A percentile compares a stretch with the other conserved stretches of the same genome.
Evolutionary conservation across 2,329 filamentous ascomycete genomes (phyloP).

Genomic region (Fusarium globosum): DNA sequence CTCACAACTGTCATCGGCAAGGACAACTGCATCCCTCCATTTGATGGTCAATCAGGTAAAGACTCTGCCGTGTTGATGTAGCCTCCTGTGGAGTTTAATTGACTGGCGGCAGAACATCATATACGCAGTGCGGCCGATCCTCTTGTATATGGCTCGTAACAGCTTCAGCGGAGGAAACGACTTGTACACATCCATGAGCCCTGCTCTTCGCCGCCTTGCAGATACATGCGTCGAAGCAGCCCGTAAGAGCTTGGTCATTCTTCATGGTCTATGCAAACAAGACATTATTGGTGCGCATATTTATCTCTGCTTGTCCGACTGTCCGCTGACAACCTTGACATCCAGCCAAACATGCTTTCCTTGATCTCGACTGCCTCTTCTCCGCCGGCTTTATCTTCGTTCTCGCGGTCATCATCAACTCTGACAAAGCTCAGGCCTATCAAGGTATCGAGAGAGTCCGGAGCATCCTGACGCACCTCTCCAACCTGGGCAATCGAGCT

Average conservation of each 20-base stretch:
- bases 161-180: slow-evolving; percentile 11
- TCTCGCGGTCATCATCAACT: slow-evolving; percentile 22
- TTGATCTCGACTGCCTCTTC: slow-evolving; percentile 29
- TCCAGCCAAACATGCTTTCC: slow-evolving; percentile 28
- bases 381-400: slow-evolving; percentile 30
- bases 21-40: slow-evolving; percentile 28
- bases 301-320: too few species aligned
- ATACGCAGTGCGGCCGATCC: slow-evolving; percentile 24
- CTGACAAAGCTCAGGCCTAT: slow-evolving; percentile 6
- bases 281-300: slow-evolving; percentile 14
- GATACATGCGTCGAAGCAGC: slow-evolving; percentile 31
- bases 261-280: slow-evolving; percentile 20
- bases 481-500: slow-evolving; percentile 23
- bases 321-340: too few species aligned
- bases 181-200: slow-evolving; percentile 10
- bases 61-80: too few species aligned
- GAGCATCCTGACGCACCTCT: slow-evolving; percentile 20
- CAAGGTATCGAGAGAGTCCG: slow-evolving; percentile 24
- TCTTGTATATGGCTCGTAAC: slow-evolving; percentile 27
- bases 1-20: background rate
- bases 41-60: slow-evolving; percentile 23
- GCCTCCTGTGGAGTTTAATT: too few species aligned
- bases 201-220: slow-evolving; percentile 22
- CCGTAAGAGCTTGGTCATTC: slow-evolving; percentile 22
- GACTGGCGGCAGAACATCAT: slow-evolving; percentile 10